Base-by-base conservation (phyloP, 1,284 basidiomycete species). In the Ustilago shanxiensis region DNA sequence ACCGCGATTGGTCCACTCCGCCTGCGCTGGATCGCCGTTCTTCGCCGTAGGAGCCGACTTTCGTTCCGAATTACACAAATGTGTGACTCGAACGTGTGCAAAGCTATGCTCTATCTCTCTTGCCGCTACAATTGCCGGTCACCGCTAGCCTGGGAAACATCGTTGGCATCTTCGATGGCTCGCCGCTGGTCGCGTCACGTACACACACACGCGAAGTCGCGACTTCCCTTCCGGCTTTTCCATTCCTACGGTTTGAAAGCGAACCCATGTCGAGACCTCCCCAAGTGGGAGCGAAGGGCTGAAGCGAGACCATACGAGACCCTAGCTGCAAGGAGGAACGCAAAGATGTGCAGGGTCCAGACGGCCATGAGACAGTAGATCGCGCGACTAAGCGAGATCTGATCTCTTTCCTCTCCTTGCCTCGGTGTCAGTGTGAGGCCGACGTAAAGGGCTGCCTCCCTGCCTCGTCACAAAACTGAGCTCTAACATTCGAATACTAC, bases 341-440 rank as follows among this genome's bases (percentile, higher is more conserved):
- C 14, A 39, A 44, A 44, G 65, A 61, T 61, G 39, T 51, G 49
- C 53, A 68, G 60, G 60, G 66, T 57, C 59, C 37, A 35, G 37
- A 33, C 33, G 37, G 31, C 53, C 37, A 41, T 41, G 37, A 41
- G 14, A 41, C 18, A n/a, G 18, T 20, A 20, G 28, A 24, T 47
- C 35, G 45, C 22, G 31, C 28, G 29, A 3, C 10, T 24, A 59
- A 53, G 47, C 41, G 58, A 55, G 58, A 14, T 49, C 47, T 52
- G 16, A 20, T 33, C 26, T 28, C 52, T 39, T 47, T 35, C 16
- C 29, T 26, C 57, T 52, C 66, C 66, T 68, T 68, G 55, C 66
- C 66, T 62, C 66, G 66, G 60, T 31, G 47, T 39, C 31, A 47
- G 60, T 68, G 65, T 60, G 59, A 67, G 65, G 49, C 60, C 66